Base-by-base conservation (phyloP, 108 stramenopile genomes). In the Pseudonitzschia pungens region DNA sequence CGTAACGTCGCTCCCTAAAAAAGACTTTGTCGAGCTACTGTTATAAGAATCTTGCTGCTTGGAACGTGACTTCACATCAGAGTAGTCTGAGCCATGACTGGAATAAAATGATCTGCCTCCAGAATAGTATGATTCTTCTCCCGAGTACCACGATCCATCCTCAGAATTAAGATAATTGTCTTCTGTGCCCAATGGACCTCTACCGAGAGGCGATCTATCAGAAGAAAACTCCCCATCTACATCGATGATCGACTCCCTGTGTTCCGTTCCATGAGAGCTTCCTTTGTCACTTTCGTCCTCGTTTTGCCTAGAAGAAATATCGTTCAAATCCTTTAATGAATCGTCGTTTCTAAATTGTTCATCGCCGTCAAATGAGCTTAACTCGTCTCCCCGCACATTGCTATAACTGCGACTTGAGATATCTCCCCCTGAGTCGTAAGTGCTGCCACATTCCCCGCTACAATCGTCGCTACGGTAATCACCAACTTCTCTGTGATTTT, bases 211-310 rank as follows among this genome's bases (percentile, higher is more conserved):
- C 45, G 18, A 48, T 48, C 36, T 67, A 62, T 53, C 53, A 21
- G 48, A 68, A 31, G 53, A 76, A 5, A 68, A 76, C 14, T 68
- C 45, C 54, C 69, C 68, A 6, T 59, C 59, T 26, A 41, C 27
- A 52, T 52, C 5, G 68, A 69, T 7, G 29, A 50, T 62, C 65
- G 54, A 28, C 66, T 65, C n/a, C n/a, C n/a, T 18, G 36, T 36
- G 2, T 36, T 36, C 36, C 6, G 11, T 43, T 55, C 41, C 10
- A 41, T 68, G 77, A 51, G 79, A 81, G 42, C 77, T 71, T 20
- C 69, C 76, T 3, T 33, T 43, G 10, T 56, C 52, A 31, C 60
- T 70, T 26, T 55, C 43, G 18, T 60, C 45, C 32, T 63, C 60
- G 12, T 54, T 54, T 54, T 54, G 8, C 15, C 26, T 36, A 36